Evolutionary conservation across 306 rosid genomes (phyloP), one percentile per base, ranked within the genome.

Genomic region (Dryas alaskensis): DNA sequence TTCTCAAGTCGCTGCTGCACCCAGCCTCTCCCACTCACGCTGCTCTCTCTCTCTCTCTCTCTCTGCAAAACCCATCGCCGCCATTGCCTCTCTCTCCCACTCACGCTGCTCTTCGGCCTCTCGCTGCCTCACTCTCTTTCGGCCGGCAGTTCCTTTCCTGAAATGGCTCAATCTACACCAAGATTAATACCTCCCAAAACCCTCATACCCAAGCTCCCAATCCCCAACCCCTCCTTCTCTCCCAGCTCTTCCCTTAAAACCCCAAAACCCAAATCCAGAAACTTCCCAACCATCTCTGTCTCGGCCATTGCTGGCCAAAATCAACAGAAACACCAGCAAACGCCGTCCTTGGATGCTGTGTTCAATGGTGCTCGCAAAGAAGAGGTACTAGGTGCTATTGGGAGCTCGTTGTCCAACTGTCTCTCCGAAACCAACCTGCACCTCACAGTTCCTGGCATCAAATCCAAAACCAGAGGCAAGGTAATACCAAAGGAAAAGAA

Each of bases 381-480:
- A 19, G 85, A 87, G 69, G 46, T 87, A 10, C 67, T 83, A 16
- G 83, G 22, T 22, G 22, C 22, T 62, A 87, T 92, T 14, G 70
- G 76, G 10, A 72, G 51, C 19, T 80, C 91, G 2, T 79, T 78
- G 75, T 69, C 81, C 45, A 86, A 84, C 43, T 87, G 96, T 75
- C 89, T 94, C 55, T 88, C 94, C 5, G 97, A 94, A 77, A 91
- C 97, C 14, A 86, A 88, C 77, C 96, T 94, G 49, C 91, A 88
- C 60, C 74, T 82, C 40, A 88, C 96, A 0, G 89, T 94, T 84
- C 96, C 98, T 16, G 90, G 84, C 62, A 88, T 94, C 82, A 81
- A 75, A 12, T 89, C 96, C 76, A 94, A 94, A 88, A 89, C 70
- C 72, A 87, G 96, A 52, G 98, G 98, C 82, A 94, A 94, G 89